phyloP scores from a whole-genome alignment of 2,329 filamentous ascomycete genomes.

The Myriosclerotinia curreyana region DNA sequence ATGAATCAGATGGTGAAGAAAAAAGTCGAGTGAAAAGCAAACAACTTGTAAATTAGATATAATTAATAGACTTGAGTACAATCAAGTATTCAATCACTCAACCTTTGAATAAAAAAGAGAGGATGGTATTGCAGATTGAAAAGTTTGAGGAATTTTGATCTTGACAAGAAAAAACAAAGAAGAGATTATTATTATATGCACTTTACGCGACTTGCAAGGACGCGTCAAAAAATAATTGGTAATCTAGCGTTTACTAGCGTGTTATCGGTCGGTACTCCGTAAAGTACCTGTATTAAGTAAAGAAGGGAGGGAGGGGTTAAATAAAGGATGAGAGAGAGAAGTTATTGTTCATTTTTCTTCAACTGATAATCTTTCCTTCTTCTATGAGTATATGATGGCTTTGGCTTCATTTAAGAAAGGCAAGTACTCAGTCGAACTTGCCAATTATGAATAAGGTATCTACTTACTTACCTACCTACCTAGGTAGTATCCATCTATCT shows the following conservation, averaged over 20 bases:
- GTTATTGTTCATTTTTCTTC: no score
- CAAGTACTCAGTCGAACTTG: no score
- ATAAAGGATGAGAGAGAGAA: no score
- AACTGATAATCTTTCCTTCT: no score
- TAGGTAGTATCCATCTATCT: no score
- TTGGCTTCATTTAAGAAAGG: no score
- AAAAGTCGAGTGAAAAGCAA: slow-evolving; percentile 14
- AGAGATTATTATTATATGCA: slow-evolving; percentile 18
- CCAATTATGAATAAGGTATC: no score
- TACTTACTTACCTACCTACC: no score
- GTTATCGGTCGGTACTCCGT: no score
- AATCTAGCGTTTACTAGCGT: slow-evolving; percentile 17
- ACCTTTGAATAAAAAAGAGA: slow-evolving; percentile 1
- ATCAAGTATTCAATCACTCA: not conserved
- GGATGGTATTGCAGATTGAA: slow-evolving; percentile 10
- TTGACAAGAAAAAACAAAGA: slow-evolving; percentile 15
- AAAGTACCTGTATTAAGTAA: no score
- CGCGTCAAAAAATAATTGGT: slow-evolving; percentile 24
- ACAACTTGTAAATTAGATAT: slow-evolving; percentile 3
- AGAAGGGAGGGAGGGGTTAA: no score
- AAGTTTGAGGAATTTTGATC: slow-evolving; percentile 8
- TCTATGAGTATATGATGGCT: no score
- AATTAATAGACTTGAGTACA: not conserved
- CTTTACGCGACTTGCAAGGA: slow-evolving; percentile 23
- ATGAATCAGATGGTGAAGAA: not conserved